These are phyloP conservation scores for Pluteus cervinus DNA, from an alignment of 768 basidiomycete genomes.

Conservation along the genomic window DNA sequence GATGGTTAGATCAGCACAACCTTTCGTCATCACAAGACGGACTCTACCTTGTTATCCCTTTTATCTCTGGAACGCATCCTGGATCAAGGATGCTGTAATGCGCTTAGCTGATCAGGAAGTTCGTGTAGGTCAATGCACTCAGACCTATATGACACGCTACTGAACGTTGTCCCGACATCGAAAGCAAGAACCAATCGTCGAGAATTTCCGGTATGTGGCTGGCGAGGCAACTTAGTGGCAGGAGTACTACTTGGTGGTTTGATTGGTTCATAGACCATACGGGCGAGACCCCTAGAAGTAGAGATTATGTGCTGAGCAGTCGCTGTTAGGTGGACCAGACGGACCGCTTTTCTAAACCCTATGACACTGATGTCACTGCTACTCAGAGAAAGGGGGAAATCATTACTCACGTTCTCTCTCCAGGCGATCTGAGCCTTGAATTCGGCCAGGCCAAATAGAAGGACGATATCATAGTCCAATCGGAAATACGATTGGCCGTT, in stretches of 20 bases:
- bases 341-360: slow-evolving; percentile 6
- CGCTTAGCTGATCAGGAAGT: neutral
- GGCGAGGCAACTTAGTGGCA: no score
- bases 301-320: no score
- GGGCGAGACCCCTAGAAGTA: no score
- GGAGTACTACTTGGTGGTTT: no score
- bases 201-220: slow-evolving; percentile 30
- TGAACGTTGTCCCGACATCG: slow-evolving; percentile 48
- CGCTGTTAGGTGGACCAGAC: no score
- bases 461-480: slow-evolving; percentile 25
- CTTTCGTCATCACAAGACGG: slow-evolving; percentile 10
- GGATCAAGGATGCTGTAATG: slow-evolving; percentile 26
- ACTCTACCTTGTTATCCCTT: slow-evolving; percentile 31
- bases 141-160: slow-evolving; percentile 39
- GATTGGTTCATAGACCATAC: no score
- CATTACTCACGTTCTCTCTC: slow-evolving; percentile 32
- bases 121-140: no score
- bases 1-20: slow-evolving; percentile 11
- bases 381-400: neutral
- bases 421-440: slow-evolving; percentile 39
- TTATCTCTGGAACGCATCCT: slow-evolving; percentile 25
- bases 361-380: neutral
- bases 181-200: slow-evolving; percentile 43
- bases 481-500: slow-evolving; percentile 14
- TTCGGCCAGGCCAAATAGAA: slow-evolving; percentile 42